Evolutionary conservation across 2,329 filamentous ascomycete genomes (phyloP).

Genomic region (Colletotrichum graminicola): DNA sequence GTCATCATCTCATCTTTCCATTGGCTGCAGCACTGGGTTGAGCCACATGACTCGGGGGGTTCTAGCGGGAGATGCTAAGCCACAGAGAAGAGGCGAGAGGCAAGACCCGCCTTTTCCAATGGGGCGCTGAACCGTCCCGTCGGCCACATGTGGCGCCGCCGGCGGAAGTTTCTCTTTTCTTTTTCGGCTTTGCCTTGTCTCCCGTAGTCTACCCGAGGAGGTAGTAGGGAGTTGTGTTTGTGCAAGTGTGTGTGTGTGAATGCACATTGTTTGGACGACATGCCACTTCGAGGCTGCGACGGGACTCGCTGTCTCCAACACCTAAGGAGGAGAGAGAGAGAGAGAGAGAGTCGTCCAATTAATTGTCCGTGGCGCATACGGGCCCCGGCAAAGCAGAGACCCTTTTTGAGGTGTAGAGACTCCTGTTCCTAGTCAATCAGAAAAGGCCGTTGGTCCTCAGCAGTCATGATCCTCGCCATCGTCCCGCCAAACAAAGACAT

Average conservation of each 20-base stretch:
- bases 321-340: not conserved
- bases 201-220: not conserved
- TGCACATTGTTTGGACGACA: conserved; percentile 18
- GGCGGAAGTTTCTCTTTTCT: not conserved
- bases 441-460: not conserved
- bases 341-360: not conserved
- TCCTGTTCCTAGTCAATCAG: not conserved
- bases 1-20: not conserved
- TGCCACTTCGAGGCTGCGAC: conserved; percentile 24
- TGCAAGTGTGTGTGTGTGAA: not conserved
- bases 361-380: not conserved
- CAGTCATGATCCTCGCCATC: not conserved
- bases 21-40: not conserved
- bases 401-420: not conserved
- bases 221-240: no score
- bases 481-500: not conserved
- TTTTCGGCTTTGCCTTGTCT: no score
- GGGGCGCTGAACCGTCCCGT: conserved; percentile 6
- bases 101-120: not conserved
- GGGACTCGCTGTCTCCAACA: not conserved
- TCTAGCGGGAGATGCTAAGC: not conserved
- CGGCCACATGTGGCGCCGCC: conserved; percentile 16
- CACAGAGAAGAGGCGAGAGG: not conserved
- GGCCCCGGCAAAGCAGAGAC: not conserved
- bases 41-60: conserved; percentile 4